Evolutionary conservation across 2,329 filamentous ascomycete species (phyloP), one percentile per base, ranked within the genome.

Genomic region (Botryotinia globosa): DNA sequence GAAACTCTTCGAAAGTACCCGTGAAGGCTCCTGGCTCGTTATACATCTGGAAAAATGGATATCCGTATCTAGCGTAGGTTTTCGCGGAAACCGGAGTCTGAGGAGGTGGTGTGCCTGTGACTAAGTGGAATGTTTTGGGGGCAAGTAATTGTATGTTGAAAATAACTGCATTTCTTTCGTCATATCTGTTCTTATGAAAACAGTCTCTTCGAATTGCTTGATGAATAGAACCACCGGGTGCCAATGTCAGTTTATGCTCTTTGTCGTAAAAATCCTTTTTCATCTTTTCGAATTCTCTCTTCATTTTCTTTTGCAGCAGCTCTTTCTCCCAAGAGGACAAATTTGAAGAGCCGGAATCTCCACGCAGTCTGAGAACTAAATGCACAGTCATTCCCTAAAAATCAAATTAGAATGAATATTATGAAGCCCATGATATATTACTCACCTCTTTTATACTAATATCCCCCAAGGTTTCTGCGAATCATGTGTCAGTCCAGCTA

Each of bases 21-120:
- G 22, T 37, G 10, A 69, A n/a, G 4, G 34, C 65, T 14, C 10
- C 56, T 42, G 56, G 56, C n/a, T 69, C 63, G 10, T 73, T 34
- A 3, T 73, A 73, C 8, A 69, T 54, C 18, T 69, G 29, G 18
- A 69, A 73, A 18, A 73, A 73, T 39, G 65, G 71, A 12, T 62
- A 63, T 8, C 66, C 58, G 9, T 71, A 0, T 22, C 29, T 2
- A 18, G 42, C 44, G 42, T 73, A 71, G 8, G 45, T 18, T 16
- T 25, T 12, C 1, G 62, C 18, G 5, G 39, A 54, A 62, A 63
- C 25, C 3, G 72, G 62, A 7, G 72, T 71, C 9, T 32, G 22
- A 25, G 68, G 68, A 37, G 72, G 59, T 16, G 61, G 29, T 18
- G 44, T 39, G 4, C 68, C 63, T 16, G 58, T 61, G 29, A 71